Conservation (phyloP, 768 basidiomycete species). For the Rhodotorula taiwanensis region DNA sequence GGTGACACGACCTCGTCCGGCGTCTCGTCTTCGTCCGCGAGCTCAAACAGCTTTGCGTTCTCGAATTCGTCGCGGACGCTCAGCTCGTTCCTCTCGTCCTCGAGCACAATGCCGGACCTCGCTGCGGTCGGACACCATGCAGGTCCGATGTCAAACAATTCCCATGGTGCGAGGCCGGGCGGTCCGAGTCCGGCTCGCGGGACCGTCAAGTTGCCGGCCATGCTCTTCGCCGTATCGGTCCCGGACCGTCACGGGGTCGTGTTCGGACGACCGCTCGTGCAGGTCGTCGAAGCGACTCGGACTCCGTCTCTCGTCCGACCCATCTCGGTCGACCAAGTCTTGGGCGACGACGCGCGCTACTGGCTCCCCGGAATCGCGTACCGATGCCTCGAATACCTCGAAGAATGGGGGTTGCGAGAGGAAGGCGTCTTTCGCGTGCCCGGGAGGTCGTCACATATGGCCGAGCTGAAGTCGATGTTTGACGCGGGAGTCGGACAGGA, state of each 20-base stretch:
- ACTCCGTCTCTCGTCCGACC: background rate
- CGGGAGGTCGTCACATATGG: slow-evolving; percentile 8
- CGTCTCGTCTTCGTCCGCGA: background rate
- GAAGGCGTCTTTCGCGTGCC: slow-evolving; percentile 34
- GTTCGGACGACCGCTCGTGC: slow-evolving; percentile 14
- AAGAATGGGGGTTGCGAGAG: slow-evolving; percentile 10
- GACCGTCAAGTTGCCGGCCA: slow-evolving; percentile 9
- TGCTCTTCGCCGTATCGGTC: slow-evolving; percentile 10
- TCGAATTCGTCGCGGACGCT: background rate
- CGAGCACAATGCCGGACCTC: slow-evolving; percentile 1
- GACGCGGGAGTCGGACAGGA: slow-evolving; percentile 28
- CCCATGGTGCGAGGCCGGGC: no score
- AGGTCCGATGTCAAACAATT: no score
- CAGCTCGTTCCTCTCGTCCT: background rate
- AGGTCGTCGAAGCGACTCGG: slow-evolving; percentile 8
- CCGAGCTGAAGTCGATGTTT: slow-evolving; percentile 13
- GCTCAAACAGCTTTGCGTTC: background rate
- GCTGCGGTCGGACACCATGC: background rate
- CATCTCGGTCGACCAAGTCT: slow-evolving; percentile 7
- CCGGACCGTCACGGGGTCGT: slow-evolving; percentile 2
- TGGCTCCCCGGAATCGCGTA: slow-evolving; percentile 27
- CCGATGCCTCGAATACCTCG: slow-evolving; percentile 24
- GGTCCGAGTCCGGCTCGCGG: background rate
- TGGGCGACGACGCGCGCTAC: slow-evolving; percentile 6
- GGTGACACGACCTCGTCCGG: no score